Evolutionary conservation across 2,329 filamentous ascomycete species (phyloP).

Genomic region (Talaromyces sp.): DNA sequence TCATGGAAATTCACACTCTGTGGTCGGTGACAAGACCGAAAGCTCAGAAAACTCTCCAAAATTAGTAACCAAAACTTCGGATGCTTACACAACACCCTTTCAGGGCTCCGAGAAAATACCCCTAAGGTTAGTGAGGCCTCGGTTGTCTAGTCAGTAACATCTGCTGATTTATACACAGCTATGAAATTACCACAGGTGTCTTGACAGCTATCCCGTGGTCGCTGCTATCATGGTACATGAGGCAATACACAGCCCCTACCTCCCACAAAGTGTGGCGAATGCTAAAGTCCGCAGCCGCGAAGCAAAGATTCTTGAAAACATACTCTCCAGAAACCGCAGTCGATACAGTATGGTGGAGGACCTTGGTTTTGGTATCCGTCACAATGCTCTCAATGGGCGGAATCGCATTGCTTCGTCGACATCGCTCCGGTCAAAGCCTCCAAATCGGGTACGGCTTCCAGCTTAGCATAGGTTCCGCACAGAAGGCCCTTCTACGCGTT

Average conservation of each 20-base stretch:
- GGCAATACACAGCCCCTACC: constrained; percentile 24
- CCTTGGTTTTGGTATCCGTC: constrained; percentile 29
- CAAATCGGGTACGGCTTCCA: constrained; percentile 10
- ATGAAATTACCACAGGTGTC: constrained; percentile 50
- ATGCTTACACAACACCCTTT: constrained; percentile 15
- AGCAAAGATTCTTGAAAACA: constrained; percentile 11
- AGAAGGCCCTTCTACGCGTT: constrained; percentile 32
- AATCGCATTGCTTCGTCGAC: constrained; percentile 25
- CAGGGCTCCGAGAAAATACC: constrained; percentile 13
- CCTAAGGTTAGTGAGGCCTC: constrained; percentile 11
- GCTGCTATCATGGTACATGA: constrained; percentile 36
- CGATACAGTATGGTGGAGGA: constrained; percentile 24
- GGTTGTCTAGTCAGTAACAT: neutral
- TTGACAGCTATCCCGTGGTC: constrained; percentile 40
- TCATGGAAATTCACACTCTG: constrained; percentile 5
- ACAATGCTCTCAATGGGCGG: constrained; percentile 33
- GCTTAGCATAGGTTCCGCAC: constrained; percentile 19
- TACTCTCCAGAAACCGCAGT: constrained; percentile 20
- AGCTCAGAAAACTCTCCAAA: constrained; percentile 3
- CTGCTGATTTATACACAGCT: constrained; percentile 30
- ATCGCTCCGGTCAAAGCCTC: constrained; percentile 17
- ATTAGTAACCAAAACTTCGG: constrained; percentile 10
- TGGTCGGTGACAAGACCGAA: neutral
- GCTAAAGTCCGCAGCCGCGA: constrained; percentile 16
- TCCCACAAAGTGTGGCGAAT: constrained; percentile 19